Evolutionary conservation across 2,329 filamentous ascomycete genomes (phyloP).

Genomic region (Teratosphaeria zuluensis): DNA sequence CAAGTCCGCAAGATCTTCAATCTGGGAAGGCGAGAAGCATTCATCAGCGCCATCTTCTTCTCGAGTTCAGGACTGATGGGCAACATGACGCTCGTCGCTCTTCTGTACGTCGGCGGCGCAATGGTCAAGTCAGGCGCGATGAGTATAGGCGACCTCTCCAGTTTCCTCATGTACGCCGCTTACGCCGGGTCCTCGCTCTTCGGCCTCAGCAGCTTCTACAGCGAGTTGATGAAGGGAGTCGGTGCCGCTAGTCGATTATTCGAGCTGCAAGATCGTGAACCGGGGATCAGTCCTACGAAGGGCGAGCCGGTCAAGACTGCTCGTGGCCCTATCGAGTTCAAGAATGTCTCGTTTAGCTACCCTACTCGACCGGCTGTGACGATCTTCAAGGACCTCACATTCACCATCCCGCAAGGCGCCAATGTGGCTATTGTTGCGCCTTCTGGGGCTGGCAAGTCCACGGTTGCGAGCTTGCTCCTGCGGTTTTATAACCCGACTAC

Average conservation of each 20-base stretch:
- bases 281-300: slow-evolving; percentile 77
- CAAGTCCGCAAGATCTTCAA: slow-evolving; percentile 89
- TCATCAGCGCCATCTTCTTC: slow-evolving; percentile 88
- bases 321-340: slow-evolving; percentile 79
- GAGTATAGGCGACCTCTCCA: slow-evolving; percentile 83
- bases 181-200: slow-evolving; percentile 81
- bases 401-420: slow-evolving; percentile 83
- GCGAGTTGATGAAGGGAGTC: slow-evolving; percentile 97
- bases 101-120: slow-evolving; percentile 81
- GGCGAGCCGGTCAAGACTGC: slow-evolving; percentile 72
- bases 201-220: slow-evolving; percentile 91
- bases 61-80: slow-evolving; percentile 77
- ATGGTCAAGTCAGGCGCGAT: slow-evolving; percentile 82
- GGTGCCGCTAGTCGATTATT: slow-evolving; percentile 94
- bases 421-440: slow-evolving; percentile 96
- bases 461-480: slow-evolving; percentile 80
- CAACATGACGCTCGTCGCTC: slow-evolving; percentile 88
- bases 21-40: slow-evolving; percentile 74
- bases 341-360: slow-evolving; percentile 79
- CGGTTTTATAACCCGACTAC: slow-evolving; percentile 79
- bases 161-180: slow-evolving; percentile 97
- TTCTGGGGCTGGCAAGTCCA: slow-evolving; percentile 92
- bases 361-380: slow-evolving; percentile 83
- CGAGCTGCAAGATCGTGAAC: slow-evolving; percentile 83
- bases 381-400: slow-evolving; percentile 83